These are phyloP conservation scores for Cladosporium sp. DNA, from an alignment of 2,329 filamentous ascomycete genomes.

Conservation along the genomic window DNA sequence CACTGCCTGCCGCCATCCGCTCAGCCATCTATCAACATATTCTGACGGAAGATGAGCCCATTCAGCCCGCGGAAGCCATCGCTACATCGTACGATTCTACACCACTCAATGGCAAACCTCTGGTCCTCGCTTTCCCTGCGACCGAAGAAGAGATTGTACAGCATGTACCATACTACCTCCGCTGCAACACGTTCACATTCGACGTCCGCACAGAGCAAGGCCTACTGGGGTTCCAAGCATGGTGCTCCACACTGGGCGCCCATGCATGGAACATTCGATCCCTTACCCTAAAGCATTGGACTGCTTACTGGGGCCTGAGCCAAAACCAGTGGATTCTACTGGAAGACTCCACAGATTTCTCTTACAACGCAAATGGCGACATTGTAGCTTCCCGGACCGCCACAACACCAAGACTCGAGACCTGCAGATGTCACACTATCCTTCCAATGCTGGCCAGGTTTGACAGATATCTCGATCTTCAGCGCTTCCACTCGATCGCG, in stretches of 20 bases:
- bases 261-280: neutral
- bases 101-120: neutral
- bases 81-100: neutral
- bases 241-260: neutral
- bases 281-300: conserved; percentile 7
- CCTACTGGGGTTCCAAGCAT: neutral
- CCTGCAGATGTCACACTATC: neutral
- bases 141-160: neutral
- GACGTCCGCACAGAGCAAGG: neutral
- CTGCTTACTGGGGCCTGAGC: conserved; percentile 2
- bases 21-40: neutral
- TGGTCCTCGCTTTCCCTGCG: neutral
- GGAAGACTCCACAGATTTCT: conserved; percentile 2
- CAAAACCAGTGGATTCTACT: neutral
- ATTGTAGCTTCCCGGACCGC: neutral
- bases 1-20: neutral
- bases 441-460: neutral
- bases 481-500: neutral
- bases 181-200: neutral
- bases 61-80: neutral
- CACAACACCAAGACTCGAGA: neutral
- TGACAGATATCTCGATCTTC: neutral
- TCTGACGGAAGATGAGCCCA: neutral
- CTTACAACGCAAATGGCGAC: neutral
- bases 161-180: neutral